Base-by-base conservation (phyloP, 305 asterid species). In the Solanum aculeatissimum region DNA sequence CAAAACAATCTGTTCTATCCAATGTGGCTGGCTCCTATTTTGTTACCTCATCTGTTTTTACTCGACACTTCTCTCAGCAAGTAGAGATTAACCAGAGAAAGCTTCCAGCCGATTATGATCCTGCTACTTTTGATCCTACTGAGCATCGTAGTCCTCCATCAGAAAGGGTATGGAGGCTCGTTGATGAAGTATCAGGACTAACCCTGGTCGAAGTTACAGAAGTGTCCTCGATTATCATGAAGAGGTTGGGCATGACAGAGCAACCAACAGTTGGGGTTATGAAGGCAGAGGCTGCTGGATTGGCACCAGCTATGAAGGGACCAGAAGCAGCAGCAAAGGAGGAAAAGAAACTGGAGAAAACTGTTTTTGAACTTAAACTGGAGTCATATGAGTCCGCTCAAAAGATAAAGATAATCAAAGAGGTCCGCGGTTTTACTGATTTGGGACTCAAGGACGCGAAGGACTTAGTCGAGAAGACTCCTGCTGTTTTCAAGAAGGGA, bases 91-190 rank as follows among this genome's bases (percentile, higher is more conserved):
- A 93, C 87, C 97, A 90, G 83, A 90, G 94, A 85, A 88, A 90
- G 89, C 98, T 95, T 80, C 96, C 98, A 16, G 91, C 97, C 7
- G 98, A 95, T 90, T 95, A 95, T 72, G 94, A 93, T 75, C 94
- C 93, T 7, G 88, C 91, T 15, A 90, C 89, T 55, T 95, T 94
- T 69, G 95, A 95, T 81, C 95, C 98, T 57, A 90, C 94, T 2
- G 96, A 92, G 90, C 95, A 92, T 86, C 94, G 93, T 6, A 92
- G 97, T 79, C 96, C 98, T 81, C 98, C 98, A n/a, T 87, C 94
- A 1, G 94, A 90, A 60, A 88, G 93, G 80, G 97, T 93, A 11
- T 91, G 97, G 95, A 91, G 83, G 85, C 95, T 94, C 32, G 97
- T 94, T 23, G 97, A 94, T 87, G 97, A 92, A 83, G 87, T 93